These are phyloP conservation scores for Tulasnella sp. DNA, from an alignment of 768 basidiomycete species.

Conservation along the genomic window DNA sequence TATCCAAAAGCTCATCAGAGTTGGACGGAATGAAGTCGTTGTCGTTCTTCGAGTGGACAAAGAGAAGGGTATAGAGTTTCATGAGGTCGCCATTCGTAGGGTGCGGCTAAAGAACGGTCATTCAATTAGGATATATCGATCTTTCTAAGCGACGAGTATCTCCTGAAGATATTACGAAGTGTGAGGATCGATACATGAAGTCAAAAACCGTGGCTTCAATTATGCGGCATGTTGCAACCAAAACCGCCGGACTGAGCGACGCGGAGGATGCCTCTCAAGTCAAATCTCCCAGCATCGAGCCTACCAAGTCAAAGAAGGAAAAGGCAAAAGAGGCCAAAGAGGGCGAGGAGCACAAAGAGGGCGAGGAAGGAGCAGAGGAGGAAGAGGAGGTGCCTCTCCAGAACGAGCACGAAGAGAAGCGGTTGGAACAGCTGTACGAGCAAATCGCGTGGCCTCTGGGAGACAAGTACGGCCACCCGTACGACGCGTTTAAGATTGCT, in stretches of 20 bases:
- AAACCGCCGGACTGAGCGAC: constrained; percentile 41
- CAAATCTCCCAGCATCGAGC: constrained; percentile 31
- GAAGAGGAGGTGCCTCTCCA: constrained; percentile 44
- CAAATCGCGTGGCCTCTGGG: constrained; percentile 91
- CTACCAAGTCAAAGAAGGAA: constrained; percentile 42
- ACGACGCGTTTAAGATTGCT: constrained; percentile 97
- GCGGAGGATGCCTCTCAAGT: constrained; percentile 38
- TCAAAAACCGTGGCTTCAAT: constrained; percentile 94
- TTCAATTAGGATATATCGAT: constrained; percentile 84
- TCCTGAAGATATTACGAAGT: constrained; percentile 97
- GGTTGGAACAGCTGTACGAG: constrained; percentile 83
- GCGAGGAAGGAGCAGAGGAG: constrained; percentile 46
- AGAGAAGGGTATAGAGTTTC: constrained; percentile 73
- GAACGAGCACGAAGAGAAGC: constrained; percentile 63
- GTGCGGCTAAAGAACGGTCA: background rate
- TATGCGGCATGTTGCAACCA: constrained; percentile 84
- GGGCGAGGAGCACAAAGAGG: constrained; percentile 45
- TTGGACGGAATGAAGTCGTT: constrained; percentile 97
- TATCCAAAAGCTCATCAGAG: constrained; percentile 95
- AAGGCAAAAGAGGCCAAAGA: constrained; percentile 46
- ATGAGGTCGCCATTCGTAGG: background rate
- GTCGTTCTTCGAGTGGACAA: constrained; percentile 98
- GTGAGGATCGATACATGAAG: constrained; percentile 98
- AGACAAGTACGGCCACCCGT: constrained; percentile 87
- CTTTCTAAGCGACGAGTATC: constrained; percentile 97